Percentiles rank a stretch among this genome's conserved stretches.
Evolutionary conservation across 208 protist species (phyloP).

Genomic region (Trypanosoma melophagium): DNA sequence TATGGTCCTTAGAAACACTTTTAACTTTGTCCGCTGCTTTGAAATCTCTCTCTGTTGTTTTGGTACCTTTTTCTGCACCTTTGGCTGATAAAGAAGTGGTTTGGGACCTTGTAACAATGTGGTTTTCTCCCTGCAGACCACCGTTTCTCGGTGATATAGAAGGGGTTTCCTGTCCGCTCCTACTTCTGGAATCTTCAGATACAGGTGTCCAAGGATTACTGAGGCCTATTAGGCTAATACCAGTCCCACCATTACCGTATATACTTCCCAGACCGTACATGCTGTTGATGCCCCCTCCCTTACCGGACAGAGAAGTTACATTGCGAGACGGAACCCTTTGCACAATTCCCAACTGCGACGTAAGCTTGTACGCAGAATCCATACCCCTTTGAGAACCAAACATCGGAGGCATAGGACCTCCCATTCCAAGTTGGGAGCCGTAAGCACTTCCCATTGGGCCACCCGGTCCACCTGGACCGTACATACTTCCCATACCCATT

Average conservation of each 20-base stretch:
- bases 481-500: slow-evolving; percentile 8
- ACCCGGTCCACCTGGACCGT: no score
- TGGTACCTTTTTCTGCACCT: no score
- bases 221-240: background rate
- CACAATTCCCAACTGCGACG: no score
- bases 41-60: background rate
- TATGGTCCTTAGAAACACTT: background rate
- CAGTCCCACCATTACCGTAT: slow-evolving; percentile 30
- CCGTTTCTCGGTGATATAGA: no score
- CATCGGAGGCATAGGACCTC: slow-evolving; percentile 13
- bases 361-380: no score
- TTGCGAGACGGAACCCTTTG: no score
- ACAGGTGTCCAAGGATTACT: background rate
- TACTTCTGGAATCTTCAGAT: no score
- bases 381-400: no score
- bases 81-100: no score
- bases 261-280: slow-evolving; percentile 23
- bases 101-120: no score
- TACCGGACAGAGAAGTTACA: slow-evolving; percentile 19
- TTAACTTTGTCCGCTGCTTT: background rate
- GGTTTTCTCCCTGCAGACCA: no score
- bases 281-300: slow-evolving; percentile 8
- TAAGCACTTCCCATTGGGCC: background rate
- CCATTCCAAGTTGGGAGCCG: background rate
- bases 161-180: no score